Evolutionary conservation across 768 basidiomycete genomes (phyloP), one percentile per base, ranked within the genome.

Genomic region (Kwoniella newhampshirensis): DNA sequence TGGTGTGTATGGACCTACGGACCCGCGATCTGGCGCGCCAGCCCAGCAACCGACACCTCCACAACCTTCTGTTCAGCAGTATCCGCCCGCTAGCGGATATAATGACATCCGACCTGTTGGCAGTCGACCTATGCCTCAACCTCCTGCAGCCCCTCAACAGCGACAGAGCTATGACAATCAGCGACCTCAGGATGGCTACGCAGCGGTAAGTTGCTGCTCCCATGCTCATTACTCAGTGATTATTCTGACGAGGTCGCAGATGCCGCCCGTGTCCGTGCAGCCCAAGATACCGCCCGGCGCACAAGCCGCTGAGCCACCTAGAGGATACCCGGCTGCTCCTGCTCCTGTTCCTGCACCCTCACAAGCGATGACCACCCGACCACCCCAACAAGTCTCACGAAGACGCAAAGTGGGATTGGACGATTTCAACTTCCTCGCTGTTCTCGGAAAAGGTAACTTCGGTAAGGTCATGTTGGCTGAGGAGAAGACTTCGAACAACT

Each of bases 381-480:
- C 48, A 28, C 58, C 54, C 35, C 37, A 54, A 15, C 68, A 48
- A 5, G 56, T 54, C 21, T 18, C 54, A 28, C 30, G 70, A 28
- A 65, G 64, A 47, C 60, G 91, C 50, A 94, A 93, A 76, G 89
- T 99, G 60, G 92, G 93, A 1, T 81, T 99, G 36, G 93, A 98
- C 74, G 96, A 98, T 75, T 99, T 99, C 82, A 98, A 98, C 71
- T 98, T 99, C 82, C 79, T 99, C 53, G 92, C 96, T 23, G 96
- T 99, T 15, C 84, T 99, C 35, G 96, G 96, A 47, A 98, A 98
- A 79, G 96, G 96, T 68, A 99, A 98, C 78, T 99, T 99, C 73
- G 96, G 96, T 54, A 99, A 99, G 77, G 96, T 99, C 78, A 99
- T 99, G 96, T 80, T 99, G 57, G 96, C 96, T 9, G 96, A 99